phyloP scores from a whole-genome alignment of 2,329 filamentous ascomycete genomes.

The Dactylella cylindrospora region DNA sequence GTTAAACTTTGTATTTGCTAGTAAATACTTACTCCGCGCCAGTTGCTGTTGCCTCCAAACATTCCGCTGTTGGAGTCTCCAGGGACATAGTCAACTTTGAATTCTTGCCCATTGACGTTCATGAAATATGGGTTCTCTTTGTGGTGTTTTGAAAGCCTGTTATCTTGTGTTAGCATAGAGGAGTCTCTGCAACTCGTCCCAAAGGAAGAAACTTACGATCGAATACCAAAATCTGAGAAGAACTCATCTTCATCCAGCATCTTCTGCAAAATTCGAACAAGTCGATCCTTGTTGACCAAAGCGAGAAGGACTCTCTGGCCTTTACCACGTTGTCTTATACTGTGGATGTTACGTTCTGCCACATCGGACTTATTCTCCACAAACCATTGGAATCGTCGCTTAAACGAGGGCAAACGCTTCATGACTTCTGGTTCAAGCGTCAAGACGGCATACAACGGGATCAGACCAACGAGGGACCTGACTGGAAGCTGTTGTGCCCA shows the following conservation, averaged over 20 bases:
- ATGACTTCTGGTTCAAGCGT: constrained; percentile 93
- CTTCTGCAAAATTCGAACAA: constrained; percentile 81
- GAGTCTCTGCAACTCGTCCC: not conserved
- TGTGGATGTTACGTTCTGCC: constrained; percentile 90
- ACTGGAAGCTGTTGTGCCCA: constrained; percentile 92
- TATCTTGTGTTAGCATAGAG: constrained; percentile 6
- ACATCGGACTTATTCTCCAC: constrained; percentile 82
- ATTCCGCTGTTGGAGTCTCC: constrained; percentile 95
- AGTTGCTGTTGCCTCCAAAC: constrained; percentile 97
- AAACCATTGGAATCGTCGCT: constrained; percentile 92
- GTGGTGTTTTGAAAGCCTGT: constrained; percentile 76
- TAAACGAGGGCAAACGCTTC: constrained; percentile 87
- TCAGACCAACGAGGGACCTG: constrained; percentile 86
- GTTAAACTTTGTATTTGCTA: constrained; percentile 43
- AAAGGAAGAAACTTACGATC: constrained; percentile 58
- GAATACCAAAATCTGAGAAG: constrained; percentile 82
- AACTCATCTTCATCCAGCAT: constrained; percentile 97
- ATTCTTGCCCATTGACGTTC: constrained; percentile 90
- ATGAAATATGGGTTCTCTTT: constrained; percentile 88
- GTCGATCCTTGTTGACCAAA: constrained; percentile 87
- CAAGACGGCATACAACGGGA: constrained; percentile 86
- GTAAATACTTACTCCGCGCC: constrained; percentile 65
- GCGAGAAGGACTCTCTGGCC: constrained; percentile 83
- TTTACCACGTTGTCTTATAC: constrained; percentile 85
- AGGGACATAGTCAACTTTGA: constrained; percentile 83